phyloP scores from a whole-genome alignment of 2,329 filamentous ascomycete genomes.

The Akanthomyces lecanii region DNA sequence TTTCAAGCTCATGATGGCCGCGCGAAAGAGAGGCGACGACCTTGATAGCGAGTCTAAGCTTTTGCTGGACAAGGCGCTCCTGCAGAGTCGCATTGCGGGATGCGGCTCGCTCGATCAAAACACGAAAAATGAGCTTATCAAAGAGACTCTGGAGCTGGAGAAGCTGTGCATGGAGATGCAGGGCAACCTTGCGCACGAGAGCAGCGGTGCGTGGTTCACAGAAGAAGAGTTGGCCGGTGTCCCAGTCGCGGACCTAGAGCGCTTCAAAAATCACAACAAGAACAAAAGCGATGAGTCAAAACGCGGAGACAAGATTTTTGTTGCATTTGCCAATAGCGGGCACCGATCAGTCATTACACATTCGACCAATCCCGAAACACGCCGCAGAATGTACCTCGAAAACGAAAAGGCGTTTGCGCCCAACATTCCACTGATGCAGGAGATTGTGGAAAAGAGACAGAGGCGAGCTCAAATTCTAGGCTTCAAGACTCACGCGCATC shows the following conservation, averaged over 20 bases:
- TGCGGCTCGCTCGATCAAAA: constrained; percentile 44
- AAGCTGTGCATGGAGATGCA: constrained; percentile 49
- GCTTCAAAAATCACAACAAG: background rate
- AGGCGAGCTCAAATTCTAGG: constrained; percentile 50
- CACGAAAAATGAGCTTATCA: constrained; percentile 48
- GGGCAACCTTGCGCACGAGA: constrained; percentile 51
- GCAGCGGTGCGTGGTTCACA: constrained; percentile 49
- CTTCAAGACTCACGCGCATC: constrained; percentile 52
- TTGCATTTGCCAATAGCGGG: constrained; percentile 53
- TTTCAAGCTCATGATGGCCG: constrained; percentile 32
- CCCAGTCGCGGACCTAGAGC: background rate
- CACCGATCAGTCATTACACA: constrained; percentile 48
- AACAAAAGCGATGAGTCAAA: background rate
- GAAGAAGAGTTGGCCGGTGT: constrained; percentile 44
- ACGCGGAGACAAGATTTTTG: constrained; percentile 37
- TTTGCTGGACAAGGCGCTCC: constrained; percentile 49
- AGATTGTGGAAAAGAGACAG: constrained; percentile 49
- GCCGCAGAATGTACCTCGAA: constrained; percentile 46
- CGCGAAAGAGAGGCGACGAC: constrained; percentile 37
- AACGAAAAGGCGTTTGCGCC: constrained; percentile 53
- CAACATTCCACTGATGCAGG: constrained; percentile 49
- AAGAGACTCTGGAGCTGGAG: constrained; percentile 51
- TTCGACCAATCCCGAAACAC: constrained; percentile 43
- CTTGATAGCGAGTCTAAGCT: constrained; percentile 45
- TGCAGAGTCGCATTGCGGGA: constrained; percentile 49